These are phyloP conservation scores for Toxicodendron radicans DNA, from an alignment of 345 rosid species.

Conservation along the genomic window DNA sequence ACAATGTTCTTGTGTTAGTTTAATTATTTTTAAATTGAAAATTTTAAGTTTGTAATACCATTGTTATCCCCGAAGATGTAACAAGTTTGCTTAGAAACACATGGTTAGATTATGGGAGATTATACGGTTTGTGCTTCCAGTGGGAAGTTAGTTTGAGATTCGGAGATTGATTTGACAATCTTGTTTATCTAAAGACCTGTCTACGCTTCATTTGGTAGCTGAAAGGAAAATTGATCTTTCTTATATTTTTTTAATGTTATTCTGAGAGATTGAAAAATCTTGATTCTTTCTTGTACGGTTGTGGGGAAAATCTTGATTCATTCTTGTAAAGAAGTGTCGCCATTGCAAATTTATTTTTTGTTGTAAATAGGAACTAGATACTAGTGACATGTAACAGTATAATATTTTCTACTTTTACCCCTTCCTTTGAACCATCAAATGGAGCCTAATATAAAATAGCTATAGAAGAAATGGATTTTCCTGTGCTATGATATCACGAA, in stretches of 20 bases:
- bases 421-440: not conserved
- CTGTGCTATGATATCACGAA: not conserved
- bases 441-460: not conserved
- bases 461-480: not conserved
- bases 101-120: not conserved
- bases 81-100: too few relatives aligned
- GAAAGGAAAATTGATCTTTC: too few relatives aligned
- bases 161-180: not conserved
- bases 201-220: not conserved
- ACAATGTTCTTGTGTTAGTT: too few relatives aligned
- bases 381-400: not conserved
- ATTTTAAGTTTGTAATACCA: too few relatives aligned
- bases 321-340: not conserved
- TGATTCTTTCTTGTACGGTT: too few relatives aligned
- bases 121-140: not conserved
- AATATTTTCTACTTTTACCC: not conserved
- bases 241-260: too few relatives aligned
- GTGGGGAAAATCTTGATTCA: not conserved
- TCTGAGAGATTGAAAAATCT: too few relatives aligned
- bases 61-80: too few relatives aligned
- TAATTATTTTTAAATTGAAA: too few relatives aligned
- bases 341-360: not conserved
- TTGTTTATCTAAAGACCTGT: not conserved
- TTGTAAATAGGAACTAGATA: not conserved
- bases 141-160: too few relatives aligned